phyloP scores from a whole-genome alignment of 768 basidiomycete species.

The Calvatia gigantea region DNA sequence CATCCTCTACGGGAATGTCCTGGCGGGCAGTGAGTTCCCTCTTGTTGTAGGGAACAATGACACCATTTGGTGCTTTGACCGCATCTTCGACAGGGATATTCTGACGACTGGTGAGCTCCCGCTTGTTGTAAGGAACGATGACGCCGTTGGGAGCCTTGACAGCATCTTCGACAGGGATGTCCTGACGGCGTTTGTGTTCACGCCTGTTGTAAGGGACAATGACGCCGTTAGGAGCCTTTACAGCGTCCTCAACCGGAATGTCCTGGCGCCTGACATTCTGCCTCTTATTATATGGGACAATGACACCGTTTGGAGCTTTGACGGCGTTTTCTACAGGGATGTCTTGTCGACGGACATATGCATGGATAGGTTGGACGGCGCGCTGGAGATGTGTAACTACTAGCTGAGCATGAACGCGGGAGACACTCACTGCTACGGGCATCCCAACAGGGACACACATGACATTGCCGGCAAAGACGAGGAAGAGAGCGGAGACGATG shows the following conservation, averaged over 20 bases:
- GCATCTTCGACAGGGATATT: constrained; percentile 27
- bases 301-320: constrained; percentile 18
- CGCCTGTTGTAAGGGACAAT: constrained; percentile 17
- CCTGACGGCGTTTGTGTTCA: neutral
- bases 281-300: constrained; percentile 14
- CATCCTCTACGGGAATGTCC: constrained; percentile 24
- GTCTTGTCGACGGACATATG: constrained; percentile 14
- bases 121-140: constrained; percentile 41
- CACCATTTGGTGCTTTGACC: constrained; percentile 24
- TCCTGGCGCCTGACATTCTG: constrained; percentile 11
- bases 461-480: constrained; percentile 42
- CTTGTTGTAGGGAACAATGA: constrained; percentile 21
- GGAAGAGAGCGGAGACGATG: constrained; percentile 35
- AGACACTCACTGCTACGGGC: constrained; percentile 35
- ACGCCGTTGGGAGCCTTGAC: constrained; percentile 22
- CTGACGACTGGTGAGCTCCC: constrained; percentile 22
- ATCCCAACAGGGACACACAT: constrained; percentile 32
- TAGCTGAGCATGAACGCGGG: neutral
- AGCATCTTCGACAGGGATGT: constrained; percentile 21
- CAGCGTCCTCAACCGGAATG: constrained; percentile 20
- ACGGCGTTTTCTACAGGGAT: constrained; percentile 21
- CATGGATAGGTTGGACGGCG: constrained; percentile 20
- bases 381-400: constrained; percentile 8
- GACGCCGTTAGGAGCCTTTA: constrained; percentile 14
- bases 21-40: constrained; percentile 19